Conservation (phyloP, 441 rosid genomes). For the Populus tomentosa region DNA sequence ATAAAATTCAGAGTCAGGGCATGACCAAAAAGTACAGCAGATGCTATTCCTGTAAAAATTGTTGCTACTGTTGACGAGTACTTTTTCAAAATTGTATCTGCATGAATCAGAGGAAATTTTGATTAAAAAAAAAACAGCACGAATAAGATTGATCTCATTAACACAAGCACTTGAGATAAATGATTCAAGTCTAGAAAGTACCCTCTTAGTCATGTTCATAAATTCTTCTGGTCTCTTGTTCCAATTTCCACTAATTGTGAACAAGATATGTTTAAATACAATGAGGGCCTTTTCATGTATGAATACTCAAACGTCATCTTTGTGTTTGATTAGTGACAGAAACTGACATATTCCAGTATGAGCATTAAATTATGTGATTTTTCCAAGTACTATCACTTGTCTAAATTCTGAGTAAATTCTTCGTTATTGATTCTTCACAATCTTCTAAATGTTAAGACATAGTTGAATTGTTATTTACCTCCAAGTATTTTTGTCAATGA, state of each 20-base stretch:
- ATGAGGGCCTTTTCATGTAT: background rate
- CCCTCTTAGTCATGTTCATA: background rate
- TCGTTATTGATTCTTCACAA: background rate
- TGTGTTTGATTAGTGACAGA: background rate
- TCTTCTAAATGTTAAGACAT: background rate
- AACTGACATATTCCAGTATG: background rate
- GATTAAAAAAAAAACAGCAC: background rate
- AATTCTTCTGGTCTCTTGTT: background rate
- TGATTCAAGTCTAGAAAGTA: background rate
- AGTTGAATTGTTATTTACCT: background rate
- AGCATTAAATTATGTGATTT: background rate
- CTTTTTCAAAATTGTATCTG: constrained; percentile 98
- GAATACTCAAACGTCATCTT: background rate
- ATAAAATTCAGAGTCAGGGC: constrained; percentile 78
- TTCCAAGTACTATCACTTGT: background rate
- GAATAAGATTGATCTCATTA: background rate
- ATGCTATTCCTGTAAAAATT: constrained; percentile 95
- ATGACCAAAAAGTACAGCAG: constrained; percentile 93
- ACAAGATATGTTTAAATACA: background rate
- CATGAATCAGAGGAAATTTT: constrained; percentile 21
- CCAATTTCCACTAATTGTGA: background rate
- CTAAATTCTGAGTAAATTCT: background rate
- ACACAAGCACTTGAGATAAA: background rate
- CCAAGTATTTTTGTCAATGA: background rate
- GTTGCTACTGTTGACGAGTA: constrained; percentile 99